These are phyloP conservation scores for Stipa capillata DNA, from an alignment of 176 grass and related monocot genomes.

Conservation along the genomic window DNA sequence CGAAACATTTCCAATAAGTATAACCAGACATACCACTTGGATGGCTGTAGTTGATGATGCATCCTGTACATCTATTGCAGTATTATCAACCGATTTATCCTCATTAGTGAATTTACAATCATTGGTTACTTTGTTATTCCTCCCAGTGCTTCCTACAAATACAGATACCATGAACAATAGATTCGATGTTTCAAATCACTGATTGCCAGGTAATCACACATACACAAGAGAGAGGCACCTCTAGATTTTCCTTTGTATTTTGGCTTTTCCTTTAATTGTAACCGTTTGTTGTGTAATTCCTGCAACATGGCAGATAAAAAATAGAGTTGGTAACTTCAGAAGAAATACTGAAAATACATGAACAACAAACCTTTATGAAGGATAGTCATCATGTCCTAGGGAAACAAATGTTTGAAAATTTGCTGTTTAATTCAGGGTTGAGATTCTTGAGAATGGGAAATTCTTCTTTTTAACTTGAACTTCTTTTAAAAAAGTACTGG, in stretches of 20 bases:
- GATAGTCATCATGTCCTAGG: neutral
- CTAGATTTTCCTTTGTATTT: constrained; percentile 32
- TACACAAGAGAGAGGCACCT: constrained; percentile 24
- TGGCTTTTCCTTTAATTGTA: constrained; percentile 46
- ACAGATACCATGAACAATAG: neutral
- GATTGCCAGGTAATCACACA: neutral
- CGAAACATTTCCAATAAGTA: neutral
- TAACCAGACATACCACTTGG: constrained; percentile 24
- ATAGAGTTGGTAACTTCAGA: neutral
- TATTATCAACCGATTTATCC: constrained; percentile 14
- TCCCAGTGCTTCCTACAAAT: constrained; percentile 25
- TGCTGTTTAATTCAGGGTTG: neutral
- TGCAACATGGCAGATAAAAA: constrained; percentile 18
- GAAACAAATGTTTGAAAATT: neutral
- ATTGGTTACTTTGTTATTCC: constrained; percentile 3
- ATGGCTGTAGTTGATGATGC: constrained; percentile 13
- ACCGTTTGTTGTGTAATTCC: constrained; percentile 61
- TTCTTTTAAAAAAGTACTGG: neutral
- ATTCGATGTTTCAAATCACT: neutral
- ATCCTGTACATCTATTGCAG: constrained; percentile 9
- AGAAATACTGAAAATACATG: neutral
- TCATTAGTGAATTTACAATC: constrained; percentile 5
- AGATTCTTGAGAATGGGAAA: constrained; percentile 10
- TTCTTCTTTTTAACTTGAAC: neutral
- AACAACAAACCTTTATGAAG: neutral